Evolutionary conservation across 257 asterid species (phyloP), one percentile per base, ranked within the genome.

Genomic region (Rhazya stricta): DNA sequence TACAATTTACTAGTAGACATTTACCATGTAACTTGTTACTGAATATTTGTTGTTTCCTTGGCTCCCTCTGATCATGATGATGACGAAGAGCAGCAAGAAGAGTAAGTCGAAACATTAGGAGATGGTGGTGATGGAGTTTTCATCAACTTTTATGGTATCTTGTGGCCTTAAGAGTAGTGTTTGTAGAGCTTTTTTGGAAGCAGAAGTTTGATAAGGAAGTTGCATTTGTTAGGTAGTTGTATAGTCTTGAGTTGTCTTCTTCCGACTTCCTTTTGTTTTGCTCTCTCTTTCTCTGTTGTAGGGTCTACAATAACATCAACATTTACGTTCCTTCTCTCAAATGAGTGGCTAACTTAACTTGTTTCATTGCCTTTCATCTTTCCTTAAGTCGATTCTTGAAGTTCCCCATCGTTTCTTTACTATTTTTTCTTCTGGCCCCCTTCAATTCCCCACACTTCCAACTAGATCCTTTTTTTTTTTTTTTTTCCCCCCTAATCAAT

Each of bases 181-280:
- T 34, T 60, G 39, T 72, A 48, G 70, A 41, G 53, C 56, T 73
- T 65, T 36, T 70, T 81, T 58, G 81, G 82, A 74, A 46, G 69
- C 77, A 81, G 82, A 84, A 75, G 63, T 81, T 45, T 69, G 80
- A 76, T 57, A 76, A 76, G 75, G 80, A 69, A 76, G 75, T 69
- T 50, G 80, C 58, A 50, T 74, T 76, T 80, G 89, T 82, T 83
- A 75, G 80, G 70, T 82, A 76, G 86, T 78, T 79, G 74, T 54
- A 42, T 76, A 23, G 65, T 73, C 62, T 78, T 69, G 77, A 73
- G 71, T 80, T 80, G 85, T 85, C 80, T 78, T 82, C 75, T 83
- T 78, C 81, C 78, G 36, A 70, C 51, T 66, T 71, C 72, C 71
- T 70, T 76, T 71, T 78, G 79, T 73, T 51, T 81, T 81, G 61